Evolutionary conservation across 768 basidiomycete species (phyloP).

Genomic region (Suillus luteus): DNA sequence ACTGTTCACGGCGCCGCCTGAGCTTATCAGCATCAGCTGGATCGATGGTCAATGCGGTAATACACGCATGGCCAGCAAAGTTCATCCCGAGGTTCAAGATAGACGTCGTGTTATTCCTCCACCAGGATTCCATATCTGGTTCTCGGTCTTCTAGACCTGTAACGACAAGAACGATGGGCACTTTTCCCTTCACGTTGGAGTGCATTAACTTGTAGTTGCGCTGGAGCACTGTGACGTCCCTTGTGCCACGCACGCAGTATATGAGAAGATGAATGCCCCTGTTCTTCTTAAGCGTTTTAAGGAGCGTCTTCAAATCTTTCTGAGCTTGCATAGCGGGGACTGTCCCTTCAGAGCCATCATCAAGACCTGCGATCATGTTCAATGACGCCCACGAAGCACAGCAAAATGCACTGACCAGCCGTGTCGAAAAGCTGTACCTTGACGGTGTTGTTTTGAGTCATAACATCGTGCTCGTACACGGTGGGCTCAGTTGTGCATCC

Average conservation of each 20-base stretch:
- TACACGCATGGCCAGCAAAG: slow-evolving; percentile 35
- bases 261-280: slow-evolving; percentile 23
- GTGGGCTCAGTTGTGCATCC: slow-evolving; percentile 27
- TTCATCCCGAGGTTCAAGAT: slow-evolving; percentile 30
- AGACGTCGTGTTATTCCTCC: slow-evolving; percentile 25
- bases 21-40: slow-evolving; percentile 15
- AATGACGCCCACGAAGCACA: not conserved
- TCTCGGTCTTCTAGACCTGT: slow-evolving; percentile 42
- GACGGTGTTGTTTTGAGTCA: not conserved
- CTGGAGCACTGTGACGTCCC: slow-evolving; percentile 35
- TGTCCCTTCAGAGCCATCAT: not conserved
- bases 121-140: slow-evolving; percentile 36
- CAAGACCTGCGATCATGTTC: not conserved
- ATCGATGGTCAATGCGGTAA: slow-evolving; percentile 29
- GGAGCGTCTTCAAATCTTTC: not conserved
- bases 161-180: slow-evolving; percentile 42
- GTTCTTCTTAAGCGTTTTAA: slow-evolving; percentile 1
- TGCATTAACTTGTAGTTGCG: slow-evolving; percentile 43
- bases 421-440: not conserved
- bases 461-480: not conserved
- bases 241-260: slow-evolving; percentile 41
- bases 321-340: not conserved
- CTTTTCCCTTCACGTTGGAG: slow-evolving; percentile 38
- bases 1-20: slow-evolving; percentile 25
- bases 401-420: not conserved